Base-by-base conservation (phyloP, 108 stramenopile species). In the Poteriospumella lacustris region DNA sequence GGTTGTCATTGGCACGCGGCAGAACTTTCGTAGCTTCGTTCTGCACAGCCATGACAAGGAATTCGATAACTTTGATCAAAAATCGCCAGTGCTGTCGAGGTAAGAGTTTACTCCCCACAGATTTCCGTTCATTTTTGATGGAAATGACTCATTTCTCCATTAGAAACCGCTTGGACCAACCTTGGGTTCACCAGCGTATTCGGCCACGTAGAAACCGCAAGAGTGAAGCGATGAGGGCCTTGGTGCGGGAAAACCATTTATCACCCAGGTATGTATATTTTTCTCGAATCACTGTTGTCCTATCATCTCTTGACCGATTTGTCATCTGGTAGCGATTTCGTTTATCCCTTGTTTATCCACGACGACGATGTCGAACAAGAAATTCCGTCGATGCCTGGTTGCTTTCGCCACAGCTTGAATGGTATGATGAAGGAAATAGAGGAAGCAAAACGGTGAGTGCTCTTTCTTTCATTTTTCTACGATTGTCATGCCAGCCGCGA, bases 321-420 rank as follows among this genome's bases (percentile, higher is more conserved):
- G 29, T 3, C 3, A 34, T 31, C 3, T 64, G 31, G 5, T 33
- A 64, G 60, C 59, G 94, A 97, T 82, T 95, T 97, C 81, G 95
- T 97, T 62, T 96, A 96, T 80, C 96, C 96, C 43, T 91, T 97
- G 1, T 97, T 97, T 85, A 97, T 97, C 72, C 95, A 96, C 83
- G 96, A 97, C 38, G 92, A 95, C 79, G 85, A 89, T 56, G 87
- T 83, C 79, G 89, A 93, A 60, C 79, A 81, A 77, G 85, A 87
- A 1, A 97, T 97, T 73, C 68, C 85, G 42, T 91, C 91, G 76
- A 97, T 97, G 96, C 96, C 96, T 43, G 96, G 95, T 79, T 95
- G 94, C 72, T 84, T 87, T 58, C 90, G 96, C 60, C 93, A 94
- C 80, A 90, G 90, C 33, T 83, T 94, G 3, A 83, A 85, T 33